Evolutionary conservation across 1,139 yeast genomes (phyloP), one percentile per base, ranked within the genome.

Genomic region (Yamadazyma friedrichii): DNA sequence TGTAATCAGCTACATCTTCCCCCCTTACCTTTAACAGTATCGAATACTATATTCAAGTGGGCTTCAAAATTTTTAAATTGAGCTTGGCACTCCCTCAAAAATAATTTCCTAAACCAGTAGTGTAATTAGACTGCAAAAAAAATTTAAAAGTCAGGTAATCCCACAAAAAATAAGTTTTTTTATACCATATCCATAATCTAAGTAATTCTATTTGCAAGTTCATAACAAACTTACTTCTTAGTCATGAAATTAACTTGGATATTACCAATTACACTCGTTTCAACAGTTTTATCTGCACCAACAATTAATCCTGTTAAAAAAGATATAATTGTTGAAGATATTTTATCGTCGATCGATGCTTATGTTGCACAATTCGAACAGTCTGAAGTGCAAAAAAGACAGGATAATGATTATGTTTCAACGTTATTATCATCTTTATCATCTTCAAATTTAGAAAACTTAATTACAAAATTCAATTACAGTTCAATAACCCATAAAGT

Each of bases 201-300:
- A 28, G 31, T 20, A 20, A 28, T 31, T 15, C 16, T 15, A 31
- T 9, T 17, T 31, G 33, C 9, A 11, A 10, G 17, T 17, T 28
- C 8, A 20, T 8, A 20, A 20, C 24, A 20, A 6, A 20, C 24
- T 20, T 8, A 20, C 24, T 20, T 5, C 8, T 20, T 20, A 20
- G 24, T 4, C 16, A 50, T 50, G 53, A 50, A 41, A 40, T 41
- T 50, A 24, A 36, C 40, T 35, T 45, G 51, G 30, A 26, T 49
- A 31, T 40, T 51, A 31, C 36, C 51, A 15, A 36, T 44, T 30
- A 41, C 52, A 37, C 39, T 49, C 51, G 51, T 38, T 44, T 36
- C 53, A n/a, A 44, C 48, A 16, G 33, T 42, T 32, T 22, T 50
- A 20, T 52, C 53, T 30, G 55, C 55, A 17, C 55, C 55, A 27